phyloP scores from a whole-genome alignment of 2,329 filamentous ascomycete species.

The Neoascochyta sp. region DNA sequence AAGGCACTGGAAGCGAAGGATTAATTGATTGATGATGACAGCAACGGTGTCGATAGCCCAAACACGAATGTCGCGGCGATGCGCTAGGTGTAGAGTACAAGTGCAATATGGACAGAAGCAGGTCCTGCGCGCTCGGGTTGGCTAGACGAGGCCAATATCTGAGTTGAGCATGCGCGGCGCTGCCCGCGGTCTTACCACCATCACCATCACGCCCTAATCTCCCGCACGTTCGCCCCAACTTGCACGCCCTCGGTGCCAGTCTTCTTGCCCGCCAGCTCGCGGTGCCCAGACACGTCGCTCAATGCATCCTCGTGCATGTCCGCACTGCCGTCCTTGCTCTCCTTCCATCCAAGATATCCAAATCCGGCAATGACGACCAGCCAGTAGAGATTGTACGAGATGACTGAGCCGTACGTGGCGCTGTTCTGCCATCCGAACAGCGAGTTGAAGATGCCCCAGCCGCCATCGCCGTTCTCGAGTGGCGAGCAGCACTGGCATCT shows the following conservation, averaged over 20 bases:
- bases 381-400: slow-evolving; percentile 89
- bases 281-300: slow-evolving; percentile 16
- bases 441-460: slow-evolving; percentile 85
- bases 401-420: slow-evolving; percentile 80
- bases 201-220: slow-evolving; percentile 10
- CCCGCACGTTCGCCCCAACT: slow-evolving; percentile 11
- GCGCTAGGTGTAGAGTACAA: no score
- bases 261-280: slow-evolving; percentile 14
- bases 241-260: slow-evolving; percentile 10
- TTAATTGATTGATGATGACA: no score
- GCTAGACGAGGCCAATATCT: no score
- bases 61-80: no score
- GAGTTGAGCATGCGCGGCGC: no score
- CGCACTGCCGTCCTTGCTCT: slow-evolving; percentile 43
- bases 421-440: slow-evolving; percentile 86
- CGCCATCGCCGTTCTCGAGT: slow-evolving; percentile 65
- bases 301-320: slow-evolving; percentile 3
- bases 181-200: no score
- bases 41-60: no score
- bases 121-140: no score
- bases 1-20: no score
- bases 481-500: slow-evolving; percentile 69
- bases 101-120: no score
- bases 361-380: slow-evolving; percentile 65
- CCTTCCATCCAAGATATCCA: slow-evolving; percentile 62